These are phyloP conservation scores for Candida maltosa DNA, from an alignment of 805 yeast genomes.

Conservation along the genomic window DNA sequence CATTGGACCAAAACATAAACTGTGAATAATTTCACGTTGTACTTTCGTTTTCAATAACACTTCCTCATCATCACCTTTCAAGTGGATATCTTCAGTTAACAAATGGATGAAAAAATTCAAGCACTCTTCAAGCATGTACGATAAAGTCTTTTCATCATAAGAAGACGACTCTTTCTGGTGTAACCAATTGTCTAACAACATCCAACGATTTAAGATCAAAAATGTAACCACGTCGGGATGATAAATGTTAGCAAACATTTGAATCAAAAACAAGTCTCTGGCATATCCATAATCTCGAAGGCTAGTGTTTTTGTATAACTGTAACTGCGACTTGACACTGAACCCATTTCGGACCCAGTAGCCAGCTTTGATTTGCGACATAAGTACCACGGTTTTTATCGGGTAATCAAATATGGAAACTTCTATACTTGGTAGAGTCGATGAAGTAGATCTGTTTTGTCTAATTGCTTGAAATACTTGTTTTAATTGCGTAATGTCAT, in stretches of 20 bases:
- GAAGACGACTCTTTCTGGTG: no score
- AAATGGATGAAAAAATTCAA: constrained; percentile 63
- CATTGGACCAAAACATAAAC: constrained; percentile 72
- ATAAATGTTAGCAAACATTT: constrained; percentile 50
- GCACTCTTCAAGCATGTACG: constrained; percentile 77
- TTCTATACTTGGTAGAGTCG: constrained; percentile 6
- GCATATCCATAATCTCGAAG: constrained; percentile 79
- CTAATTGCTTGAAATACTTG: constrained; percentile 13
- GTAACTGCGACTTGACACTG: constrained; percentile 73
- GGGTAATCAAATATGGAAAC: constrained; percentile 64
- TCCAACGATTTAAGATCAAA: constrained; percentile 69
- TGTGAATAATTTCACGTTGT: constrained; percentile 73
- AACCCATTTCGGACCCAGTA: constrained; percentile 94
- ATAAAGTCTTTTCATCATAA: constrained; percentile 47
- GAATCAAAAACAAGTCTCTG: constrained; percentile 74
- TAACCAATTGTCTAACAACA: constrained; percentile 39
- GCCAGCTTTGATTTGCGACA: constrained; percentile 84
- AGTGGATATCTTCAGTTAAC: constrained; percentile 62
- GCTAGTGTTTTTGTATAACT: constrained; percentile 73
- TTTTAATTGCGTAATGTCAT: constrained; percentile 18
- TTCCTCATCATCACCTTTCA: constrained; percentile 47
- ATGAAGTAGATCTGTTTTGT: background rate
- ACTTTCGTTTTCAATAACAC: constrained; percentile 51
- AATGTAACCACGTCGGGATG: constrained; percentile 56
- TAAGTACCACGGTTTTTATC: constrained; percentile 66